Evolutionary conservation across 805 yeast species (phyloP), one percentile per base, ranked within the genome.

Genomic region (Pichia kluyveri): DNA sequence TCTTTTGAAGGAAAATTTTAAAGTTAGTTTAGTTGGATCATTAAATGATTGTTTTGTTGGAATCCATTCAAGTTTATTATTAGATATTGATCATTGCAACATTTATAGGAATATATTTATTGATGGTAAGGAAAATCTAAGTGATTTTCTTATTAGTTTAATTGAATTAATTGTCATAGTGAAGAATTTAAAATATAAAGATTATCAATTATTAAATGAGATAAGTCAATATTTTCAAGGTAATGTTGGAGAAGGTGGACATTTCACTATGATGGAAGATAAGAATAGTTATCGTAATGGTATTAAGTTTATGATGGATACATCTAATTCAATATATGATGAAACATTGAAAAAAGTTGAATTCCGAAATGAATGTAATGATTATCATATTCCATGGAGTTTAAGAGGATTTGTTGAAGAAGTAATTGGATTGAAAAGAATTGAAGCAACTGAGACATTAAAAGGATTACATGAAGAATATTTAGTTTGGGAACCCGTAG

Each of bases 31-130:
- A 58, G 79, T 87, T 38, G 97, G 96, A 0, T 84, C 96, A 0
- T 76, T 88, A 31, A 86, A 87, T 60, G 98, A 93, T 65, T 97
- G 87, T 62, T 67, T 93, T 55, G 91, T 89, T 2, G 98, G 98
- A 4, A 64, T 91, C n/a, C 91, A 88, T 60, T 89, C 96, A 0
- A 83, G 96, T 0, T 70, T 84, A 18, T 86, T 93, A 47, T 69
- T 81, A 2, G 90, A 87, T 60, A 72, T 85, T 2, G 72, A 73
- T 51, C 99, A 91, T 66, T 97, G 98, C 1, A 86, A 89, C 61
- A 82, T 91, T 18, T 89, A 77, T 59, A 69, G 97, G 40, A 89
- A 95, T 0, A 81, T 89, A 9, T 89, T 83, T 60, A 76, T 93
- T 34, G 96, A 88, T 60, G 48, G 53, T 7, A 49, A 48, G 1